phyloP scores from a whole-genome alignment of 495 filamentous ascomycete genomes.

The Penicillium soppii region DNA sequence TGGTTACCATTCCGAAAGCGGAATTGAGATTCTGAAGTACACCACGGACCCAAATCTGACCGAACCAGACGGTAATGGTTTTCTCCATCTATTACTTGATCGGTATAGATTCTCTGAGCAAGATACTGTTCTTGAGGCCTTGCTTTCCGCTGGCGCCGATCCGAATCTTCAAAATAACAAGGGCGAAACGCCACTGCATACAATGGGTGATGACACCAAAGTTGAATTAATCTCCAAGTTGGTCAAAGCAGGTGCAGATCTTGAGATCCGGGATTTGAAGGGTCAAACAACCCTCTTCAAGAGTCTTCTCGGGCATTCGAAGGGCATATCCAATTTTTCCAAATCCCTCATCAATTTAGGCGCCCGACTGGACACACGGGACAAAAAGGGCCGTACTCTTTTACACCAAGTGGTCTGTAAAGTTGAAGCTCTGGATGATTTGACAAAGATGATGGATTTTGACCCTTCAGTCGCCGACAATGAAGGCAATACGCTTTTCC shows the following conservation, averaged over 20 bases:
- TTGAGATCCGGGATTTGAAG: slow-evolving; percentile 13
- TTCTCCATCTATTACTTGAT: slow-evolving; percentile 1
- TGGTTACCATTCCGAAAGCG: not conserved
- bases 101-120: not conserved
- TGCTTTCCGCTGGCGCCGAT: slow-evolving; percentile 15
- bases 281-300: slow-evolving; percentile 18
- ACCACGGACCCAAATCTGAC: slow-evolving; percentile 3
- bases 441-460: slow-evolving; percentile 1
- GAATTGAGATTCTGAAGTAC: not conserved
- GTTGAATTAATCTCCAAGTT: slow-evolving; percentile 2
- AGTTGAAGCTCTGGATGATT: not conserved
- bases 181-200: slow-evolving; percentile 15
- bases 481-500: slow-evolving; percentile 18
- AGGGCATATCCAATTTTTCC: not conserved
- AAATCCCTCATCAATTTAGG: slow-evolving; percentile 7
- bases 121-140: slow-evolving; percentile 6
- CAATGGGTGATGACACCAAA: not conserved
- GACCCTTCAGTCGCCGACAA: slow-evolving; percentile 11
- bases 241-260: slow-evolving; percentile 18
- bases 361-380: slow-evolving; percentile 17
- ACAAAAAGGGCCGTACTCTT: slow-evolving; percentile 18
- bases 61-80: not conserved
- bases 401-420: slow-evolving; percentile 7
- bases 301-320: not conserved
- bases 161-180: slow-evolving; percentile 15